Conservation (phyloP, 2,329 filamentous ascomycete species). For the Scopulariopsis brevicaulis region DNA sequence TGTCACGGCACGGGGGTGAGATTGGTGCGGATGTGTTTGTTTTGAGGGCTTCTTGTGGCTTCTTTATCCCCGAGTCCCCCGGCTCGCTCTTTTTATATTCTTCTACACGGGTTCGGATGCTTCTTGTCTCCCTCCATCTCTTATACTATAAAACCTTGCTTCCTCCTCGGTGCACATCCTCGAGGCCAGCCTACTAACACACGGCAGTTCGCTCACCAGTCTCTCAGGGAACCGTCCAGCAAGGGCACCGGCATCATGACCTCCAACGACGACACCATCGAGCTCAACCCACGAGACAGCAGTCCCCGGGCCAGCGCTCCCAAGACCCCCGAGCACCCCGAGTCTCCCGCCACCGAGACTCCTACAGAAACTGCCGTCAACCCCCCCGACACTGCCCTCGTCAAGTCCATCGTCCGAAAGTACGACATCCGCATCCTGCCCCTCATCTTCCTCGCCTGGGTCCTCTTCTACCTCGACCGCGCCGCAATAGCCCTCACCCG, state of each 20-base stretch:
- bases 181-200: not conserved
- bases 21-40: too few relatives aligned
- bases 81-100: not conserved
- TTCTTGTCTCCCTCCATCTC: not conserved
- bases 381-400: not conserved
- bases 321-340: not conserved
- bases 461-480: constrained; percentile 17
- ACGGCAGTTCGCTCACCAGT: not conserved
- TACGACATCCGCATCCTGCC: not conserved
- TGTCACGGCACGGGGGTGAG: not conserved
- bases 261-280: not conserved
- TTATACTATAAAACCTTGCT: not conserved
- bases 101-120: not conserved
- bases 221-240: not conserved
- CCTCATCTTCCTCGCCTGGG: constrained; percentile 8
- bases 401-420: not conserved
- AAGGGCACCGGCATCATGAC: not conserved
- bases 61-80: too few relatives aligned
- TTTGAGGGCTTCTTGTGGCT: too few relatives aligned
- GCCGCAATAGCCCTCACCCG: constrained; percentile 11
- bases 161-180: not conserved
- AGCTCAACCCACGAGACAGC: not conserved
- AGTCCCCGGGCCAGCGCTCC: not conserved
- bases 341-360: not conserved
- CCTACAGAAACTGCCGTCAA: not conserved